These are phyloP conservation scores for Raffaelea albimanens DNA, from an alignment of 2,329 filamentous ascomycete genomes.

Conservation along the genomic window DNA sequence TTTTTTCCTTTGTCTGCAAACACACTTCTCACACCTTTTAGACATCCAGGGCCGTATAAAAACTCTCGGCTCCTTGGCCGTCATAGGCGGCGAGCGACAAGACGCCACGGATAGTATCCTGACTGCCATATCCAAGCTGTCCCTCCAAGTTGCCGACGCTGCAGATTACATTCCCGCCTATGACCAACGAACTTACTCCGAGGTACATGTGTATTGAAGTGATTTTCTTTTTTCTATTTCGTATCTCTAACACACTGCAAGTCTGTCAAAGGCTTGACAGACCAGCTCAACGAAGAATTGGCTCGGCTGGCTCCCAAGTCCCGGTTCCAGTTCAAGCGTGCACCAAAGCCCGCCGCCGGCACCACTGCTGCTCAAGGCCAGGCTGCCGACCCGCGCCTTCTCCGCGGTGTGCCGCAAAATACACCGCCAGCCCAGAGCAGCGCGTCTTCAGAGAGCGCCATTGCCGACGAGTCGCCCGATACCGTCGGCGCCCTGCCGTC, in stretches of 20 bases:
- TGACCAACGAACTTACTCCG: conserved; percentile 77
- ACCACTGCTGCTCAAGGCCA: conserved; percentile 16
- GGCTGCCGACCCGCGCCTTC: conserved; percentile 32
- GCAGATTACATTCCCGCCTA: conserved; percentile 76
- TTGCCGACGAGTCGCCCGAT: conserved; percentile 24
- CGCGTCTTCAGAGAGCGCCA: conserved; percentile 3
- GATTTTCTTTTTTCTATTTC: neutral
- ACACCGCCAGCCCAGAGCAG: neutral
- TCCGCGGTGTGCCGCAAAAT: conserved; percentile 10
- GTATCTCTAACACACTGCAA: conserved; percentile 20
- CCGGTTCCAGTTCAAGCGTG: conserved; percentile 70
- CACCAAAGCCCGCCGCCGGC: conserved; percentile 4
- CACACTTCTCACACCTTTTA: conserved; percentile 23
- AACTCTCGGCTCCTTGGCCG: conserved; percentile 51
- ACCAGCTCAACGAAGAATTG: conserved; percentile 64
- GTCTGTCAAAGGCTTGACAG: conserved; percentile 71
- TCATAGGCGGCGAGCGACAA: conserved; percentile 63
- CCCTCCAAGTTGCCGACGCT: conserved; percentile 76
- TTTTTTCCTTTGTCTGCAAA: neutral
- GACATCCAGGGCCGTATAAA: conserved; percentile 70
- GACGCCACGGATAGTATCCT: conserved; percentile 75
- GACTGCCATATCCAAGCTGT: conserved; percentile 68
- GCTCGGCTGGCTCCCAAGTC: conserved; percentile 61
- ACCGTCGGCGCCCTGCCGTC: conserved; percentile 27
- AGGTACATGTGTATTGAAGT: conserved; percentile 33